Conservation (phyloP, 2,329 filamentous ascomycete species). For the Nemania abortiva region DNA sequence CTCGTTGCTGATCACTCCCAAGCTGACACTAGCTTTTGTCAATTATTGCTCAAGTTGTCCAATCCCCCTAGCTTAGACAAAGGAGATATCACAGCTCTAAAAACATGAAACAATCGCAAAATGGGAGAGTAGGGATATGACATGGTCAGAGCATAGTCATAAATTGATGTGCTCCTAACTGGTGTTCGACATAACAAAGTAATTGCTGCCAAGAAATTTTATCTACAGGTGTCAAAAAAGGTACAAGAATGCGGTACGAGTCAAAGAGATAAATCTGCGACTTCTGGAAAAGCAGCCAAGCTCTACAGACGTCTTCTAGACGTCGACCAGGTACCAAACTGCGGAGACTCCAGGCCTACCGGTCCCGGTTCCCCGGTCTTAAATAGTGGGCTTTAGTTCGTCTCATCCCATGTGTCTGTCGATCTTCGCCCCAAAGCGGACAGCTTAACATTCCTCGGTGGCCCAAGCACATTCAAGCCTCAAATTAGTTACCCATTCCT, state of each 20-base stretch:
- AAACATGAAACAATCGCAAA: background rate
- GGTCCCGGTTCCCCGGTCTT: conserved; percentile 14
- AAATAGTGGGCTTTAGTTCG: background rate
- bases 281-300: background rate
- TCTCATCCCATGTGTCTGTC: conserved; percentile 23
- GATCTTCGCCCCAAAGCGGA: conserved; percentile 22
- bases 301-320: conserved; percentile 25
- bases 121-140: background rate
- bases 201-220: background rate
- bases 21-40: background rate
- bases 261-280: background rate
- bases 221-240: background rate
- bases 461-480: background rate
- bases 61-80: conserved; percentile 4
- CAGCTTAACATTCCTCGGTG: conserved; percentile 5
- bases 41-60: background rate
- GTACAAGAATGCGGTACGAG: background rate
- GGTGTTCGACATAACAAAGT: background rate
- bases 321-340: background rate
- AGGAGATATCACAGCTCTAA: background rate
- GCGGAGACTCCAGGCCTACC: conserved; percentile 2
- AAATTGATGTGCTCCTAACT: background rate
- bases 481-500: conserved; percentile 9
- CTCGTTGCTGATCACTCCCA: conserved; percentile 17
- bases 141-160: background rate